These are phyloP conservation scores for Hordeum vulgare DNA, from an alignment of 176 grass and related monocot genomes.

Conservation along the genomic window MorexV3_pseudomolecules_assembly NC_058519.1:619259089-619259588, in stretches of 20 bases:
- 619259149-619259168: not conserved
- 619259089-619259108: not conserved
- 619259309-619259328: slow-evolving; percentile 43
- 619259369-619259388: slow-evolving; percentile 43
- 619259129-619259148: not conserved
- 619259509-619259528: not conserved
- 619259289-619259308: slow-evolving; percentile 49
- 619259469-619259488: slow-evolving; percentile 33
- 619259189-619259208: not conserved
- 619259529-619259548: slow-evolving; percentile 36
- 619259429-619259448: slow-evolving; percentile 30
- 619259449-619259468: slow-evolving; percentile 36
- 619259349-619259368: slow-evolving; percentile 40
- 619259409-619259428: slow-evolving; percentile 46
- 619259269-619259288: not conserved
- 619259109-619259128: not conserved
- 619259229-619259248: not conserved
- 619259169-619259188: not conserved
- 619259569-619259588: slow-evolving; percentile 32
- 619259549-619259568: slow-evolving; percentile 38
- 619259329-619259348: slow-evolving; percentile 58
- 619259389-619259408: slow-evolving; percentile 18
- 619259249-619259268: not conserved
- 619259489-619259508: slow-evolving; percentile 36
- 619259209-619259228: not conserved